Conservation (phyloP, 2,329 filamentous ascomycete species). For the Ceratocystiopsis minuta region DNA sequence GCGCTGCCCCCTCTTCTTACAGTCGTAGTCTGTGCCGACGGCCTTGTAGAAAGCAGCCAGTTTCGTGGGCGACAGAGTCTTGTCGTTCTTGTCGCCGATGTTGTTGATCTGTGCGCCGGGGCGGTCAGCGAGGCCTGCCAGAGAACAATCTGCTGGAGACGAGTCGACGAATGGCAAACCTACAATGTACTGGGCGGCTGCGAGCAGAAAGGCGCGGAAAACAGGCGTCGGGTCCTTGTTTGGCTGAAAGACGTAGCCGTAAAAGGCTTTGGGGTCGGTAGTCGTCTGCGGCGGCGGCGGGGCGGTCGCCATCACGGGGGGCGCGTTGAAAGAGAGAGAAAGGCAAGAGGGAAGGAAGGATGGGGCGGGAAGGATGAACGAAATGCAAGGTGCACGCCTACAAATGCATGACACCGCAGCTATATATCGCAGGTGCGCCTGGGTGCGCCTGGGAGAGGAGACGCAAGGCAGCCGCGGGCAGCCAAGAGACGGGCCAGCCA, state of each 20-base stretch:
- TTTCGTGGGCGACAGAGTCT: constrained; percentile 44
- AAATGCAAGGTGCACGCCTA: no score
- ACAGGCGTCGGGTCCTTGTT: constrained; percentile 50
- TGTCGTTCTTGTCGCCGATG: constrained; percentile 37
- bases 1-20: constrained; percentile 17
- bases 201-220: constrained; percentile 48
- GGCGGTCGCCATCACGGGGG: constrained; percentile 6
- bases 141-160: background rate
- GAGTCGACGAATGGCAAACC: constrained; percentile 14
- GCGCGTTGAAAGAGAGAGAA: no score
- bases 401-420: no score
- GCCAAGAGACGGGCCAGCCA: no score
- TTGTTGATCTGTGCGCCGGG: constrained; percentile 28
- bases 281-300: constrained; percentile 9
- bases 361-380: no score
- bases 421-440: no score
- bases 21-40: constrained; percentile 59
- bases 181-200: constrained; percentile 55
- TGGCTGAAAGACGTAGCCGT: constrained; percentile 49
- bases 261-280: constrained; percentile 23
- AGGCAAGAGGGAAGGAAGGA: no score
- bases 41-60: constrained; percentile 60
- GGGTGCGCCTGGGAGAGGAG: no score
- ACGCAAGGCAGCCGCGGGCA: no score
- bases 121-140: constrained; percentile 1